Evolutionary conservation across 1,139 yeast genomes (phyloP).

Genomic region (Magnusiomyces suaveolens): DNA sequence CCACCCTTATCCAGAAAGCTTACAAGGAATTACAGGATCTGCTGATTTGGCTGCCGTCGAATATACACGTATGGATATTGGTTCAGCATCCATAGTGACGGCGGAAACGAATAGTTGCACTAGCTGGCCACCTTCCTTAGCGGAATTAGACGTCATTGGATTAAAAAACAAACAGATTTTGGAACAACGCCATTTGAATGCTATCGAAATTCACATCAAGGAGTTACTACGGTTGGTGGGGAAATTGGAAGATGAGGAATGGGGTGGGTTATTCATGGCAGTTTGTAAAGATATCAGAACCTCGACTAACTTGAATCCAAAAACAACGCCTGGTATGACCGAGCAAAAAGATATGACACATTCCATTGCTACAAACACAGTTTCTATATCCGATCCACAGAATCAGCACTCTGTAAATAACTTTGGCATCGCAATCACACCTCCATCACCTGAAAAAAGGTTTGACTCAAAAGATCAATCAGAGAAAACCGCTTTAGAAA

Average conservation of each 20-base stretch:
- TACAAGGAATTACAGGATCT: neutral
- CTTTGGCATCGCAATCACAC: neutral
- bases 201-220: constrained; percentile 15
- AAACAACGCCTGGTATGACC: neutral
- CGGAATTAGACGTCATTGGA: constrained; percentile 1
- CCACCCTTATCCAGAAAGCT: constrained; percentile 1
- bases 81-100: neutral
- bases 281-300: constrained; percentile 9
- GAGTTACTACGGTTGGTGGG: constrained; percentile 18
- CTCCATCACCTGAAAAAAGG: neutral
- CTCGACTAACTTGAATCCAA: neutral
- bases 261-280: constrained; percentile 26
- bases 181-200: constrained; percentile 6
- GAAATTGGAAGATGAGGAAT: constrained; percentile 21
- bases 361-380: neutral
- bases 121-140: neutral
- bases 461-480: neutral
- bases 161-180: neutral
- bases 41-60: neutral
- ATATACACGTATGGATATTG: neutral
- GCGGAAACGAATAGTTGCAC: neutral
- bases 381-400: neutral
- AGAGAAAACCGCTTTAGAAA: constrained; percentile 7
- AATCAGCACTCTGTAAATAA: neutral
- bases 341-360: neutral